Conservation (phyloP, 345 rosid species). For the Mangifera indica region DNA sequence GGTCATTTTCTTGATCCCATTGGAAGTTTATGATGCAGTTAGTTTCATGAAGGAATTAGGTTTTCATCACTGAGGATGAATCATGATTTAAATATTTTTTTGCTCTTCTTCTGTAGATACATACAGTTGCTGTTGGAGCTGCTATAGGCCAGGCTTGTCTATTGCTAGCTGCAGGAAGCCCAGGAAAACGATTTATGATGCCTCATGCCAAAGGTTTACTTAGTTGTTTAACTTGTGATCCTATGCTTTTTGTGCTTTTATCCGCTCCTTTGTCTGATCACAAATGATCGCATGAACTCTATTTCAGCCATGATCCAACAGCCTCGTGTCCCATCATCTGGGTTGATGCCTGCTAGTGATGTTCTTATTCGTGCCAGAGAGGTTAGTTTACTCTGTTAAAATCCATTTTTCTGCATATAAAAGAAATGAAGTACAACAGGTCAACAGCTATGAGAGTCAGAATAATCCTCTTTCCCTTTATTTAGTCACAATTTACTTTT, state of each 20-base stretch:
- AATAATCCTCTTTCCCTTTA: neutral
- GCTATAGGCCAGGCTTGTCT: constrained; percentile 85
- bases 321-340: constrained; percentile 82
- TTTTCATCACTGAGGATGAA: neutral
- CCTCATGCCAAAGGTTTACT: constrained; percentile 79
- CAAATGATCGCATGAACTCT: constrained; percentile 19
- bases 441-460: too few relatives aligned
- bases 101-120: constrained; percentile 48
- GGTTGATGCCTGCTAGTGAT: constrained; percentile 84
- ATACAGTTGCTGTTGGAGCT: constrained; percentile 72
- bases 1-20: neutral
- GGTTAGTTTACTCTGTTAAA: constrained; percentile 39
- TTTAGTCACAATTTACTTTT: neutral
- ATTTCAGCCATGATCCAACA: constrained; percentile 79
- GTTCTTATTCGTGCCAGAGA: constrained; percentile 82
- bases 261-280: neutral
- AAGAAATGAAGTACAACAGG: neutral
- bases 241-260: neutral
- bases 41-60: neutral
- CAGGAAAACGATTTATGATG: constrained; percentile 86
- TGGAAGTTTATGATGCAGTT: neutral
- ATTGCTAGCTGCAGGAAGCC: constrained; percentile 77
- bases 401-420: neutral
- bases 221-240: constrained; percentile 7
- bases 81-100: neutral